phyloP scores from a whole-genome alignment of 495 filamentous ascomycete genomes.

The Hyaloscypha hepaticicola region DNA sequence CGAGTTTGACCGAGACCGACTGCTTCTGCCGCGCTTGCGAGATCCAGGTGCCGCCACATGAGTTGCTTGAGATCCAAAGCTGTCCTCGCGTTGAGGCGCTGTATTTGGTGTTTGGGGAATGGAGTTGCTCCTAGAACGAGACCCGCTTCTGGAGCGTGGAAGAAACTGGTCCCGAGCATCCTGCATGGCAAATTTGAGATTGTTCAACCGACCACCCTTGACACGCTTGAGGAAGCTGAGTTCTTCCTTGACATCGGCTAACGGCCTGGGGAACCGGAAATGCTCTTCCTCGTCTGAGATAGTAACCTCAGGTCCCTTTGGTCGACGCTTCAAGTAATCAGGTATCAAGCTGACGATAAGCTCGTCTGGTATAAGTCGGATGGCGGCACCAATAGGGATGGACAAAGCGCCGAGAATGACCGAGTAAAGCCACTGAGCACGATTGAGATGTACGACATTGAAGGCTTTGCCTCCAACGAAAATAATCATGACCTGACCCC shows the following conservation, averaged over 20 bases:
- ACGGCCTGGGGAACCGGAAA: conserved; percentile 70
- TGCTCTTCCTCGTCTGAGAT: conserved; percentile 75
- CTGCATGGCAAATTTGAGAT: conserved; percentile 79
- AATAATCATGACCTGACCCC: conserved; percentile 76
- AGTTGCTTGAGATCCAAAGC: conserved; percentile 42
- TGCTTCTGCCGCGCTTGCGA: conserved; percentile 61
- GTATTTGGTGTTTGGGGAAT: conserved; percentile 67
- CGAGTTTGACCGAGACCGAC: conserved; percentile 83
- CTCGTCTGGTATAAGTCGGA: conserved; percentile 66
- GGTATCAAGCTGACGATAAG: conserved; percentile 65
- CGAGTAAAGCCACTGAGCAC: conserved; percentile 74
- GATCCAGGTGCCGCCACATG: conserved; percentile 67
- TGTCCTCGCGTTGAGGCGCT: conserved; percentile 42
- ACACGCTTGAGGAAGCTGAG: conserved; percentile 85
- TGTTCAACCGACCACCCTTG: conserved; percentile 86
- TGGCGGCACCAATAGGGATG: conserved; percentile 68
- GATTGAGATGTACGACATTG: conserved; percentile 63
- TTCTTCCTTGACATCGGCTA: conserved; percentile 76
- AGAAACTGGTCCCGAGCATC: conserved; percentile 75
- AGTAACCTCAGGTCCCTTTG: conserved; percentile 48
- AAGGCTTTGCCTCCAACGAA: conserved; percentile 75
- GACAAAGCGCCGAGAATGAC: conserved; percentile 69
- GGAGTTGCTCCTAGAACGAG: conserved; percentile 70
- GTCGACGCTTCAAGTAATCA: conserved; percentile 65
- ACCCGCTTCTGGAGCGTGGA: conserved; percentile 69